Percentiles rank a stretch among this genome's conserved stretches.
phyloP scores from a whole-genome alignment of 1,284 basidiomycete genomes.

The Fomitopsis schrenkii region DNA sequence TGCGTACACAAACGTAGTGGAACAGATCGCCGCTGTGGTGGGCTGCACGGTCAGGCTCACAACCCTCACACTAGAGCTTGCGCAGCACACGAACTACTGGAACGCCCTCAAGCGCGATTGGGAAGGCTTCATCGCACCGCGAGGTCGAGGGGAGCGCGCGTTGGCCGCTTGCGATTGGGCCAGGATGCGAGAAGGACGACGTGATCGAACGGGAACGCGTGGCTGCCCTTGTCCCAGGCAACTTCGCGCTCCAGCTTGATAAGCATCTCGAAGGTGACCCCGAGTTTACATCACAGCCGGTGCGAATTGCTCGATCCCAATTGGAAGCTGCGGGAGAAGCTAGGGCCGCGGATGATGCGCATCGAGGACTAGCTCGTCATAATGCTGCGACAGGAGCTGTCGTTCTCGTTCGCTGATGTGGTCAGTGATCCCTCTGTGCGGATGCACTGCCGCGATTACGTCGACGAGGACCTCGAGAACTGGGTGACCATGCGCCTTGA shows the following conservation, averaged over 20 bases:
- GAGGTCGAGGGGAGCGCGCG: constrained; percentile 83
- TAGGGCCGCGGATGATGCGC: constrained; percentile 52
- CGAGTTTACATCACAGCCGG: constrained; percentile 37
- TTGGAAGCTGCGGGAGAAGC: constrained; percentile 54
- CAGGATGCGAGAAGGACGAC: constrained; percentile 42
- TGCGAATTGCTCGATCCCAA: constrained; percentile 44
- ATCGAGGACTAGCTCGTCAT: constrained; percentile 59
- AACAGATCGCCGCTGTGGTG: constrained; percentile 80
- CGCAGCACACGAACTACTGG: constrained; percentile 77
- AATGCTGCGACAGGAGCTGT: constrained; percentile 68
- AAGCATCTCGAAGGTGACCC: constrained; percentile 35
- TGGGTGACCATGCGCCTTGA: constrained; percentile 61
- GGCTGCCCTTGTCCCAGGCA: constrained; percentile 58
- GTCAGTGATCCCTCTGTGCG: constrained; percentile 59
- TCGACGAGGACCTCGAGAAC: constrained; percentile 54
- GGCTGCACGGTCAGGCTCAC: constrained; percentile 78
- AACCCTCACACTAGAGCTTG: constrained; percentile 74
- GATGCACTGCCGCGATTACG: constrained; percentile 43
- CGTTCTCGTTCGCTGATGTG: constrained; percentile 70
- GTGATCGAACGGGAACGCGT: constrained; percentile 79
- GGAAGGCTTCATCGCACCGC: constrained; percentile 86
- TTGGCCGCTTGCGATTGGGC: constrained; percentile 73
- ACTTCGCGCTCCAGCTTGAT: constrained; percentile 55
- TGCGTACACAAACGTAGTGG: constrained; percentile 62
- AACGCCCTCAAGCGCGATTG: constrained; percentile 85